Conservation (phyloP, 2,329 filamentous ascomycete species). For the Purpureocillium lavendulum region DNA sequence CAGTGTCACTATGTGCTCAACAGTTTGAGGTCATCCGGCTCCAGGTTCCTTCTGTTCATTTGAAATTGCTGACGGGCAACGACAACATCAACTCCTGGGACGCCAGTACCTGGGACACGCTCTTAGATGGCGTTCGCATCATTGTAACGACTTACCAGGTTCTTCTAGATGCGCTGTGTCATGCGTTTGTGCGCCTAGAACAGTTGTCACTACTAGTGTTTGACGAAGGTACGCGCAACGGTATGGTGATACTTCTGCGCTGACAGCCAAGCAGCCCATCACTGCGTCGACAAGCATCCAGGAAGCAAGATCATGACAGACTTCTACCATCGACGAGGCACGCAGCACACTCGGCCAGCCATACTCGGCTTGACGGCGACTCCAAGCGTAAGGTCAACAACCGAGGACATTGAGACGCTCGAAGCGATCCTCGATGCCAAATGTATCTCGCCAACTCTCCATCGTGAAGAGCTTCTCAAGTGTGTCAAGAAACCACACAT, state of each 20-base stretch:
- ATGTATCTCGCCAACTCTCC: constrained; percentile 58
- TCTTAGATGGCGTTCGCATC: constrained; percentile 57
- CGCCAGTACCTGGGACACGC: constrained; percentile 55
- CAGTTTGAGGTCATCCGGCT: constrained; percentile 52
- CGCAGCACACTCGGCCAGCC: constrained; percentile 38
- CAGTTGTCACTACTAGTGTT: constrained; percentile 64
- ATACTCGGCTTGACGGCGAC: constrained; percentile 79
- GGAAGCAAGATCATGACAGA: constrained; percentile 64
- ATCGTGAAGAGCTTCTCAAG: constrained; percentile 61
- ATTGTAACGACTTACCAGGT: constrained; percentile 73
- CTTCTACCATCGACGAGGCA: constrained; percentile 53
- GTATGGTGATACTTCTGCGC: constrained; percentile 3
- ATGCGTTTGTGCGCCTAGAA: constrained; percentile 62
- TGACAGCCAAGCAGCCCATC: constrained; percentile 46
- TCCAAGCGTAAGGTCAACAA: constrained; percentile 55
- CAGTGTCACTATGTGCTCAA: constrained; percentile 57
- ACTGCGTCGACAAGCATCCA: constrained; percentile 57
- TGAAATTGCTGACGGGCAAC: constrained; percentile 56
- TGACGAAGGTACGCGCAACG: constrained; percentile 59
- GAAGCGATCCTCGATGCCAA: constrained; percentile 63
- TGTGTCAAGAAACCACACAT: constrained; percentile 61
- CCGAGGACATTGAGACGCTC: constrained; percentile 48
- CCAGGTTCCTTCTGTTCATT: constrained; percentile 51
- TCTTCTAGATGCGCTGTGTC: constrained; percentile 62
- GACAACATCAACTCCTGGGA: constrained; percentile 70